A percentile compares a stretch with the other conserved stretches of the same genome.
Evolutionary conservation across 495 filamentous ascomycete genomes (phyloP).

Genomic region (Penicillium cinerascens): DNA sequence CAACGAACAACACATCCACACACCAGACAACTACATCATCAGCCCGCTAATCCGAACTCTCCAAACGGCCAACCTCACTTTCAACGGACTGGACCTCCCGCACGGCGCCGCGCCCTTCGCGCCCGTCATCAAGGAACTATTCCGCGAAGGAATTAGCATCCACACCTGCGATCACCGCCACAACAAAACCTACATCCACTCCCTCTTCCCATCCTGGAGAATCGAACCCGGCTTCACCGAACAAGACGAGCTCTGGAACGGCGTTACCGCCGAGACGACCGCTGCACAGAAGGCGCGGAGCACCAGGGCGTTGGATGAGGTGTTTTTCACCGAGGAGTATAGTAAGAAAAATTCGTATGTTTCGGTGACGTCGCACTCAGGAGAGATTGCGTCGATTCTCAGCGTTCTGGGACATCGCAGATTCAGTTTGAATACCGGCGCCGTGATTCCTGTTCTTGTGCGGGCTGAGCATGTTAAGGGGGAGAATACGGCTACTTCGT

Average conservation of each 20-base stretch:
- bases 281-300: slow-evolving; percentile 54
- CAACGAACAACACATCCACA: slow-evolving; percentile 51
- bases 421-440: slow-evolving; percentile 63
- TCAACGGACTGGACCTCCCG: slow-evolving; percentile 52
- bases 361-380: slow-evolving; percentile 66
- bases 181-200: slow-evolving; percentile 52
- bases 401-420: slow-evolving; percentile 56
- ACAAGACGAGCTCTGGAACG: slow-evolving; percentile 58
- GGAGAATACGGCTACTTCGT: slow-evolving; percentile 23
- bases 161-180: slow-evolving; percentile 79
- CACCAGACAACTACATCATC: slow-evolving; percentile 63
- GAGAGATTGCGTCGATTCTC: slow-evolving; percentile 58
- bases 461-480: slow-evolving; percentile 43
- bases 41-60: slow-evolving; percentile 68
- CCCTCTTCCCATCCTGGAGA: slow-evolving; percentile 53
- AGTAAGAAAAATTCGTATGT: slow-evolving; percentile 51
- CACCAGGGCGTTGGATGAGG: slow-evolving; percentile 54
- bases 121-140: slow-evolving; percentile 64
- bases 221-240: slow-evolving; percentile 65
- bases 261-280: slow-evolving; percentile 50
- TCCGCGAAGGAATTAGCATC: slow-evolving; percentile 68
- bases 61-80: slow-evolving; percentile 60
- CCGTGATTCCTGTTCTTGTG: slow-evolving; percentile 67
- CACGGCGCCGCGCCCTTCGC: slow-evolving; percentile 42
- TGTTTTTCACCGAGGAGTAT: slow-evolving; percentile 45